Base-by-base conservation (phyloP, 2,329 filamentous ascomycete species). In the Calonectria pauciramosa region DNA sequence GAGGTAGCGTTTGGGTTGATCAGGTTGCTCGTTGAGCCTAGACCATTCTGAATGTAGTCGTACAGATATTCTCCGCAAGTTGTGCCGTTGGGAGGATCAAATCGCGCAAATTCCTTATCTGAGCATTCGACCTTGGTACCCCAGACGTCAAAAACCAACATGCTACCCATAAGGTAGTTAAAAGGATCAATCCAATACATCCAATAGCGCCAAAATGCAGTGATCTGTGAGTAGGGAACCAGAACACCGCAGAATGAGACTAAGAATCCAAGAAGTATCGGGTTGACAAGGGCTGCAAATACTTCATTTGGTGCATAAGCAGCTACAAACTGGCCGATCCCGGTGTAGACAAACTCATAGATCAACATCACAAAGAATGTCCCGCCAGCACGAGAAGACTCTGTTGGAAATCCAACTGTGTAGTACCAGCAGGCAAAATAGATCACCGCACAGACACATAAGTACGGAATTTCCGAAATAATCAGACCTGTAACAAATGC, bases 191-290 rank as follows among this genome's bases (percentile, higher is more conserved):
- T 80, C 68, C 86, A 92, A 84, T 92, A 92, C 7, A 93, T 89
- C 91, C 92, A 94, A 76, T 89, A 89, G 28, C 87, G 86, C 94
- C 94, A 96, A 83, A 95, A 95, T 0, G 83, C 79, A 10, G 91
- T 90, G 26, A 96, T 88, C 30, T 89, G 88, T 0, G 80, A 79
- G 76, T 93, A 94, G 0, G 94, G 93, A 0, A 95, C 94, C 8
- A 95, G 87, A 1, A 96, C 93, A 75, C 94, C 94, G 78, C 93
- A 95, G 86, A 96, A 96, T 1, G 90, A 90, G 10, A 95, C 88
- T 3, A 95, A 86, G 51, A 91, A 82, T 80, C 89, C 87, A 70
- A 93, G 84, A 16, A 92, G 68, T 0, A 93, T 80, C 0, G 90
- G 90, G 76, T 92, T 92, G 74, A 88, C 87, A 5, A 93, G 86